Evolutionary conservation across 805 yeast genomes (phyloP).

Genomic region (Lipomyces yamadae): DNA sequence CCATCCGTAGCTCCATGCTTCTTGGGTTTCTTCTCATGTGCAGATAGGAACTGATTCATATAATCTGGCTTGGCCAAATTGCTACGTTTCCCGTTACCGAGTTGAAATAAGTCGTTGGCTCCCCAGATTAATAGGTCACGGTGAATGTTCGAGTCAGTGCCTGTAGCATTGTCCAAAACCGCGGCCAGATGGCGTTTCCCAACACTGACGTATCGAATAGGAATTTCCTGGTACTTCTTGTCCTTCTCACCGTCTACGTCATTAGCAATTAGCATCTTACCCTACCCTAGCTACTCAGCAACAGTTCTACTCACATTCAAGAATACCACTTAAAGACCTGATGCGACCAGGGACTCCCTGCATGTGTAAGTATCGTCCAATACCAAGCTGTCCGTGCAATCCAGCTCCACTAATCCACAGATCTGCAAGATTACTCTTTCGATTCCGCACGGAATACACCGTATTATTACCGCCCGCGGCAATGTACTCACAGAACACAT

Average conservation of each 20-base stretch:
- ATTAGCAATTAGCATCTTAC: not conserved
- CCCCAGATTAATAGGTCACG: constrained; percentile 62
- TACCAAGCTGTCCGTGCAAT: constrained; percentile 82
- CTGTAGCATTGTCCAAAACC: constrained; percentile 56
- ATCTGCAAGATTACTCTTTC: constrained; percentile 42
- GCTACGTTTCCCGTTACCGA: constrained; percentile 77
- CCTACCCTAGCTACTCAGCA: not conserved
- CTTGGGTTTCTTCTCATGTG: not conserved
- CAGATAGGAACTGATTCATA: constrained; percentile 4
- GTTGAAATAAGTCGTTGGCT: constrained; percentile 77
- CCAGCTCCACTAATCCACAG: constrained; percentile 81
- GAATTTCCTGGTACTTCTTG: constrained; percentile 52
- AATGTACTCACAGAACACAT: constrained; percentile 52
- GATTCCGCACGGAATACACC: constrained; percentile 49
- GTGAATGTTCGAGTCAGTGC: constrained; percentile 7
- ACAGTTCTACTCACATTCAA: constrained; percentile 35
- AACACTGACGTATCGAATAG: constrained; percentile 57
- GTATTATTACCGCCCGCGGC: constrained; percentile 75
- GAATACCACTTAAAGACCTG: constrained; percentile 49
- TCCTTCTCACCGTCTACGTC: constrained; percentile 50
- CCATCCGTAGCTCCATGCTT: not conserved
- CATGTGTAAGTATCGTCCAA: constrained; percentile 74
- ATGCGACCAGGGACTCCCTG: constrained; percentile 69
- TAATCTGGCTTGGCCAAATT: constrained; percentile 59
- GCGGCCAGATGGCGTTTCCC: constrained; percentile 72